Percentiles rank a stretch among this genome's conserved stretches.
Conservation (phyloP, 805 yeast species). For the Suhomyces xylopsoci region DNA sequence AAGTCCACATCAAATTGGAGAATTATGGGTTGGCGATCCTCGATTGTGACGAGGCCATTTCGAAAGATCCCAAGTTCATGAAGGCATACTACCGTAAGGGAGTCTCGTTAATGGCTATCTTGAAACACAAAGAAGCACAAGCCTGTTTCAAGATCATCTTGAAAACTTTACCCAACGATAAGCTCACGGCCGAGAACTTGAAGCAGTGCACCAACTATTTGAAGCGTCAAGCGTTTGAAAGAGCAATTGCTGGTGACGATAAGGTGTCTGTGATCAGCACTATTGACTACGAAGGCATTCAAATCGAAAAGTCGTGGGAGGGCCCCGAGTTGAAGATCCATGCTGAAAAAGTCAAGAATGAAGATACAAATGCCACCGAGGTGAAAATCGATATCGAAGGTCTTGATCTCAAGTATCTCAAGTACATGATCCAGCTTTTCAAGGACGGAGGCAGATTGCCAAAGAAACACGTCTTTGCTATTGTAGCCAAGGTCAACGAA, state of each 20-base stretch:
- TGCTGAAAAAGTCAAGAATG: constrained; percentile 18
- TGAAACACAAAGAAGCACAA: constrained; percentile 72
- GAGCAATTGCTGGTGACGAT: constrained; percentile 78
- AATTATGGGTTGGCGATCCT: constrained; percentile 78
- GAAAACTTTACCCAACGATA: constrained; percentile 62
- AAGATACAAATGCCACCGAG: constrained; percentile 14
- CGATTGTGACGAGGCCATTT: constrained; percentile 75
- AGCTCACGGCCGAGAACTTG: constrained; percentile 58
- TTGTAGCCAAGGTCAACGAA: constrained; percentile 67
- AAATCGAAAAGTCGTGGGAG: constrained; percentile 52
- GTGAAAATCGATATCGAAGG: constrained; percentile 33
- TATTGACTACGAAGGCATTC: constrained; percentile 46
- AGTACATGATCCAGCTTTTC: constrained; percentile 66
- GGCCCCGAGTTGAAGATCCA: constrained; percentile 54
- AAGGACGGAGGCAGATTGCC: constrained; percentile 71
- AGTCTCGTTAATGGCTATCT: constrained; percentile 69
- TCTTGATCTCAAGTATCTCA: constrained; percentile 54
- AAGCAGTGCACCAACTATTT: constrained; percentile 63
- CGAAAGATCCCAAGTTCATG: constrained; percentile 59
- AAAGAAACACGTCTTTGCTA: constrained; percentile 79
- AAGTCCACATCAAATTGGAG: constrained; percentile 82
- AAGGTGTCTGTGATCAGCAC: constrained; percentile 47
- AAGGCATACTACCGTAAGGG: constrained; percentile 91
- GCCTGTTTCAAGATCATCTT: constrained; percentile 65
- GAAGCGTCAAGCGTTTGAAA: constrained; percentile 75